Evolutionary conservation across 73 alveolate species (phyloP).

Genomic region (Diophrys appendiculata): DNA sequence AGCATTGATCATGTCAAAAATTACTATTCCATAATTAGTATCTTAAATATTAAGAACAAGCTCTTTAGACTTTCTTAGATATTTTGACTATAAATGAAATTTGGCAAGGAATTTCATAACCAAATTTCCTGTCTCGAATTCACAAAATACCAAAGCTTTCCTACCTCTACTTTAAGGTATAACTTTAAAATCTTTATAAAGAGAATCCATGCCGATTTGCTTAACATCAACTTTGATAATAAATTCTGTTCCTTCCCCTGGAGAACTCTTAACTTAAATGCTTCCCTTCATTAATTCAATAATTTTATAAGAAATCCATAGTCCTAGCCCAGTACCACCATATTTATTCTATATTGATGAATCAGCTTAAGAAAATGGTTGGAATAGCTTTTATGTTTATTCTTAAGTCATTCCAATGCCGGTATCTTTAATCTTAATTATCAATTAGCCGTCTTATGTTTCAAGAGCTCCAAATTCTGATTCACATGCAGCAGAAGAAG

Average conservation of each 20-base stretch:
- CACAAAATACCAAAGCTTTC: background rate
- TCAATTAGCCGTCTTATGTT: background rate
- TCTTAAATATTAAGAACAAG: background rate
- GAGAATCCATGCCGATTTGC: background rate
- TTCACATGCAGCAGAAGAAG: background rate
- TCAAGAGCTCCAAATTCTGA: background rate
- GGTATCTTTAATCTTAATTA: background rate
- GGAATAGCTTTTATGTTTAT: background rate
- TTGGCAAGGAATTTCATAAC: too few species aligned
- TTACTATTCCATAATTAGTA: background rate
- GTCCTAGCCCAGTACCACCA: slow-evolving; percentile 24
- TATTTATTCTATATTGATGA: background rate
- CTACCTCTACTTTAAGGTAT: background rate
- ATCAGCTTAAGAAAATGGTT: slow-evolving; percentile 7
- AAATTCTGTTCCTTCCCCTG: slow-evolving; percentile 3
- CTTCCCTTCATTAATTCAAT: background rate
- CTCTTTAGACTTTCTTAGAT: background rate
- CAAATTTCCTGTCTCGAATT: background rate
- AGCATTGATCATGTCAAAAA: background rate
- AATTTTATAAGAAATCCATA: background rate
- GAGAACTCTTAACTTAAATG: background rate
- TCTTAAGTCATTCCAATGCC: slow-evolving; percentile 16
- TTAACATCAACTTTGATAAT: background rate
- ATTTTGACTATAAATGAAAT: too few species aligned
- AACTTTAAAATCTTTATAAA: background rate